These are phyloP conservation scores for Plasmodium vivax DNA, from an alignment of 169 alveolate species.

Conservation along the genomic window DNA sequence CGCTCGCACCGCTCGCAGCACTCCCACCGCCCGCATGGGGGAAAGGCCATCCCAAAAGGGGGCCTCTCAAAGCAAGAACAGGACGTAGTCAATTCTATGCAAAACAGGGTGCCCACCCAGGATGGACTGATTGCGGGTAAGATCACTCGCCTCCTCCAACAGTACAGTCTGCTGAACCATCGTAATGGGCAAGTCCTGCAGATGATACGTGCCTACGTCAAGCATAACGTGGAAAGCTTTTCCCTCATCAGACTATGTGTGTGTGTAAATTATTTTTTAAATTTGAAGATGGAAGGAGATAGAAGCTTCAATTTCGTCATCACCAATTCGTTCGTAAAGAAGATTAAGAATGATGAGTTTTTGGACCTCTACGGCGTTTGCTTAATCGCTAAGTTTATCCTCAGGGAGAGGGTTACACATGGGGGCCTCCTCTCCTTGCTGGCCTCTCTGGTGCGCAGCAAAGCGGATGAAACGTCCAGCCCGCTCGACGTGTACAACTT, in stretches of 20 bases:
- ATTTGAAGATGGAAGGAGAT: slow-evolving; percentile 47
- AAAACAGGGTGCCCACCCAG: neutral
- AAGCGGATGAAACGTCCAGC: neutral
- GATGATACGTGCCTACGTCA: slow-evolving; percentile 11
- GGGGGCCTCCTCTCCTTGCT: slow-evolving; percentile 2
- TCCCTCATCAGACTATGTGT: slow-evolving; percentile 29
- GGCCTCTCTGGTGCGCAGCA: neutral
- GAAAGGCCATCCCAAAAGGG: neutral
- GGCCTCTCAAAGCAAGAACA: slow-evolving; percentile 5
- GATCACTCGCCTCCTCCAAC: slow-evolving; percentile 13
- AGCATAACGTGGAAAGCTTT: slow-evolving; percentile 26
- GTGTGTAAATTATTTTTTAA: slow-evolving; percentile 39
- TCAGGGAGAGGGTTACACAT: slow-evolving; percentile 2
- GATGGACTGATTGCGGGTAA: neutral
- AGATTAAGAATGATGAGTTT: slow-evolving; percentile 43
- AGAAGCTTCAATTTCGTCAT: slow-evolving; percentile 6
- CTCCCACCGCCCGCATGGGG: neutral
- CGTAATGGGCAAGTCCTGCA: neutral
- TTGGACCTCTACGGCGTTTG: slow-evolving; percentile 46
- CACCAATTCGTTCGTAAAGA: slow-evolving; percentile 15
- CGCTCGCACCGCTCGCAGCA: neutral
- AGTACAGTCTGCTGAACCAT: slow-evolving; percentile 14
- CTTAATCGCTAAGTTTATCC: slow-evolving; percentile 13
- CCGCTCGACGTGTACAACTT: slow-evolving; percentile 32
- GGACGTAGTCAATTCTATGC: slow-evolving; percentile 24